A percentile compares a stretch with the other conserved stretches of the same genome.
Evolutionary conservation across 2,329 filamentous ascomycete genomes (phyloP).

Genomic region (Ophiostoma sp.): DNA sequence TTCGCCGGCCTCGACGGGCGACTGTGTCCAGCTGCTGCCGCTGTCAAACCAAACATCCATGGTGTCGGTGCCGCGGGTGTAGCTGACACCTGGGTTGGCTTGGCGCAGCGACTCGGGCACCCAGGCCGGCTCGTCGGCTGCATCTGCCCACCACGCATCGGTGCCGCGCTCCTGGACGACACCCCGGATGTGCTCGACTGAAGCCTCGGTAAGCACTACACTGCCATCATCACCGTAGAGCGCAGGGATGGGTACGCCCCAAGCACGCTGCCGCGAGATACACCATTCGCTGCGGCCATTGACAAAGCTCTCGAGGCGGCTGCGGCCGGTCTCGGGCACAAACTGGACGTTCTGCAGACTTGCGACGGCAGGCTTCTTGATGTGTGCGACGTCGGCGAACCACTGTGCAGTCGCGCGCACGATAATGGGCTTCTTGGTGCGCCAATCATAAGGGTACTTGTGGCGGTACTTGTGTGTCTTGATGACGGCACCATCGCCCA

Average conservation of each 20-base stretch:
- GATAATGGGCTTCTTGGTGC: slow-evolving; percentile 88
- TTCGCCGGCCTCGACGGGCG: slow-evolving; percentile 29
- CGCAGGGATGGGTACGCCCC: slow-evolving; percentile 94
- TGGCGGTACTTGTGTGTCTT: slow-evolving; percentile 68
- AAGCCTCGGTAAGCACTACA: slow-evolving; percentile 72
- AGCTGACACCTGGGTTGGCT: slow-evolving; percentile 44
- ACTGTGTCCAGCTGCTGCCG: slow-evolving; percentile 79
- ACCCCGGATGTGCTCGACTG: slow-evolving; percentile 76
- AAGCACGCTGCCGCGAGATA: slow-evolving; percentile 89
- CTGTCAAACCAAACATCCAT: slow-evolving; percentile 99
- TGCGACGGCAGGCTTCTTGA: slow-evolving; percentile 67
- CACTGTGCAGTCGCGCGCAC: slow-evolving; percentile 91
- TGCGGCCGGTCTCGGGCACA: slow-evolving; percentile 67
- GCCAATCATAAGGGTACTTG: slow-evolving; percentile 98
- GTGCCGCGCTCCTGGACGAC: slow-evolving; percentile 72
- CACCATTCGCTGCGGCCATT: slow-evolving; percentile 92
- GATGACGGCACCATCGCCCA: slow-evolving; percentile 58
- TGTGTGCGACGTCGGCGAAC: slow-evolving; percentile 87
- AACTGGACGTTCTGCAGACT: slow-evolving; percentile 70
- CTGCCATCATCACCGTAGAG: slow-evolving; percentile 72
- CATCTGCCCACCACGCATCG: slow-evolving; percentile 94
- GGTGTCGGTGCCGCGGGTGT: slow-evolving; percentile 77
- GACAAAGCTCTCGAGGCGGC: slow-evolving; percentile 77
- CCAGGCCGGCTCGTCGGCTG: slow-evolving; percentile 70
- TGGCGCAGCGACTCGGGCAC: slow-evolving; percentile 57